These are phyloP conservation scores for Beauveria sp. DNA, from an alignment of 2,329 filamentous ascomycete genomes.

Conservation along the genomic window DNA sequence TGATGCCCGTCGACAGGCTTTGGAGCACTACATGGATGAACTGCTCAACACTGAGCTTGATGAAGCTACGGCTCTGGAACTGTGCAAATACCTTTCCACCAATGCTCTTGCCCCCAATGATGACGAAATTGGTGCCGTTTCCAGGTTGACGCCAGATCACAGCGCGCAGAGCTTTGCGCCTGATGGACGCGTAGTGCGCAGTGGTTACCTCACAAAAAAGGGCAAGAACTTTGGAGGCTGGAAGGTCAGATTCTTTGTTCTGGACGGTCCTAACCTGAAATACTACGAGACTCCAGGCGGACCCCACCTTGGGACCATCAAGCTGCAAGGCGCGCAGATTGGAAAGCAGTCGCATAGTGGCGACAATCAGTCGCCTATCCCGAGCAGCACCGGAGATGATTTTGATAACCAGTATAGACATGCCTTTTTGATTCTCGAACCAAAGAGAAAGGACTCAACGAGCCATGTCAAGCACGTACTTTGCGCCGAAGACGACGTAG, in stretches of 20 bases:
- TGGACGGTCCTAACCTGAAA: conserved; percentile 58
- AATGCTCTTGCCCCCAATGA: conserved; percentile 54
- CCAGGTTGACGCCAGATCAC: conserved; percentile 18
- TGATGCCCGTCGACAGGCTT: conserved; percentile 71
- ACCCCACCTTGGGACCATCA: conserved; percentile 86
- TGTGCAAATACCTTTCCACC: conserved; percentile 81
- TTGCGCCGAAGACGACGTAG: conserved; percentile 87
- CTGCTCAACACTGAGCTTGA: conserved; percentile 78
- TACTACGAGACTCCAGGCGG: conserved; percentile 92
- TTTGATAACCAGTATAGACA: conserved; percentile 91
- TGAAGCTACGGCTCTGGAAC: conserved; percentile 64
- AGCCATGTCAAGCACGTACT: conserved; percentile 87
- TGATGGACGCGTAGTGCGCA: conserved; percentile 63
- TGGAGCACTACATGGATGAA: conserved; percentile 80
- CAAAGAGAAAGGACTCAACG: conserved; percentile 89
- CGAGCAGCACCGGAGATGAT: conserved; percentile 54
- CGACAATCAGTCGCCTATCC: conserved; percentile 52
- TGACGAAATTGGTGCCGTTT: conserved; percentile 40
- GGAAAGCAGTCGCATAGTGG: conserved; percentile 66
- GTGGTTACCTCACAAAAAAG: conserved; percentile 89
- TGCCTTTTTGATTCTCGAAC: conserved; percentile 89
- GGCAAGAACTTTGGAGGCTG: conserved; percentile 99
- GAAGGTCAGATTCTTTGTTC: conserved; percentile 70
- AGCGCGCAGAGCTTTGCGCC: conserved; percentile 39
- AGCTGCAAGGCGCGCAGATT: conserved; percentile 83